phyloP scores from a whole-genome alignment of 257 asterid genomes.

The Ocimum tenuiflorum region DNA sequence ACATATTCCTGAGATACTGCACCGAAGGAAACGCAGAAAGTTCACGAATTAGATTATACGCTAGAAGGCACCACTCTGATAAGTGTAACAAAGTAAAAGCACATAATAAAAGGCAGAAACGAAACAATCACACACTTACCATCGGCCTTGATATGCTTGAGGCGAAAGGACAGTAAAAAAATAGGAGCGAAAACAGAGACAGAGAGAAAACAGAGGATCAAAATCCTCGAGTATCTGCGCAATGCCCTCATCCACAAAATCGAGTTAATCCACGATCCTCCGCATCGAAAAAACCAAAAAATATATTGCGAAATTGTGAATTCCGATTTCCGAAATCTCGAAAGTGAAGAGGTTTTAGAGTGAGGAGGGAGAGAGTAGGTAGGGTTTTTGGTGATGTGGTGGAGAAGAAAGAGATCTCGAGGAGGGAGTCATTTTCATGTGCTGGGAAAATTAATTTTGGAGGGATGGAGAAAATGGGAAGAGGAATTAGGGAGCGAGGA shows the following conservation, averaged over 20 bases:
- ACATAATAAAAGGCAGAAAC: not conserved
- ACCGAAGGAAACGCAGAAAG: slow-evolving; percentile 11
- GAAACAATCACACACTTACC: slow-evolving; percentile 26
- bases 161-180: slow-evolving; percentile 52
- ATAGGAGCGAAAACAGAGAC: slow-evolving; percentile 57
- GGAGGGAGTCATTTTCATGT: slow-evolving; percentile 16
- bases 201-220: slow-evolving; percentile 74
- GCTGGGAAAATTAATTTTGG: not conserved
- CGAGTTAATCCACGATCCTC: slow-evolving; percentile 24
- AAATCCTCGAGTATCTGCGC: slow-evolving; percentile 68
- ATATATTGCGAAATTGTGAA: not conserved
- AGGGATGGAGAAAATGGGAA: not conserved
- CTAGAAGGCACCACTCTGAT: not conserved
- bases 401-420: slow-evolving; percentile 26
- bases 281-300: slow-evolving; percentile 25
- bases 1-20: slow-evolving; percentile 51
- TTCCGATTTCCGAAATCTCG: slow-evolving; percentile 22
- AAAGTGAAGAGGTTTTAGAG: slow-evolving; percentile 8
- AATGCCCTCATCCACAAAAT: slow-evolving; percentile 48
- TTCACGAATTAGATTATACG: slow-evolving; percentile 11
- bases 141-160: slow-evolving; percentile 47
- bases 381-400: slow-evolving; percentile 30
- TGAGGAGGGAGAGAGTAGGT: slow-evolving; percentile 17
- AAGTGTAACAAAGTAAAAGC: not conserved
- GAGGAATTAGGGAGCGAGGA: slow-evolving; percentile 25